Percentiles rank a stretch among this genome's conserved stretches.
phyloP scores from a whole-genome alignment of 2,329 filamentous ascomycete species.

The Xylaria digitata region DNA sequence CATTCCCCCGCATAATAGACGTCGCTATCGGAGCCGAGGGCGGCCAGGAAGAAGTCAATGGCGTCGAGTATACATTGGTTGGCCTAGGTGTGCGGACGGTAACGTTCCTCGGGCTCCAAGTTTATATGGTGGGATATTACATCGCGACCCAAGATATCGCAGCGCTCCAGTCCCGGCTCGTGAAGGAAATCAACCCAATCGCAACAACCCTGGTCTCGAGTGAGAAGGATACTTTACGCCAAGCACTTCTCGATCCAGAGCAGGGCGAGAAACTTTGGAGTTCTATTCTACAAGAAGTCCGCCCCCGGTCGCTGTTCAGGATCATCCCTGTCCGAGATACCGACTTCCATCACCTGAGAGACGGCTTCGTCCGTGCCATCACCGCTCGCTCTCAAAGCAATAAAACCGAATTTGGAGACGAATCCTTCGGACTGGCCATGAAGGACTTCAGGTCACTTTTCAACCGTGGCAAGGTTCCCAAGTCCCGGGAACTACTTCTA shows the following conservation, averaged over 20 bases:
- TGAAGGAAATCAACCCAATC: conserved; percentile 78
- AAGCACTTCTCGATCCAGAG: conserved; percentile 74
- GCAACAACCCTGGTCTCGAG: conserved; percentile 85
- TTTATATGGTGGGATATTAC: conserved; percentile 95
- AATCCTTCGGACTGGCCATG: conserved; percentile 80
- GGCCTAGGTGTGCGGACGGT: conserved; percentile 90
- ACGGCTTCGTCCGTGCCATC: conserved; percentile 89
- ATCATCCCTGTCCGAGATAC: conserved; percentile 93
- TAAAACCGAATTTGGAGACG: conserved; percentile 70
- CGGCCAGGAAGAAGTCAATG: conserved; percentile 50
- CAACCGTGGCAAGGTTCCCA: conserved; percentile 81
- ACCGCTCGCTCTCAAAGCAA: conserved; percentile 74
- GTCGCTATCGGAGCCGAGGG: conserved; percentile 57
- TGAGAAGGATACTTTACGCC: conserved; percentile 80
- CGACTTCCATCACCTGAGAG: conserved; percentile 90
- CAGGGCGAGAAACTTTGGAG: conserved; percentile 81
- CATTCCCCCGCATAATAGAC: conserved; percentile 78
- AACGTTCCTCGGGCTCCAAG: conserved; percentile 88
- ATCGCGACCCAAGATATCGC: conserved; percentile 85
- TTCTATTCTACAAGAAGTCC: conserved; percentile 71
- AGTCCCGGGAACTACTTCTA: conserved; percentile 81
- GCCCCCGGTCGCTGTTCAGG: conserved; percentile 81
- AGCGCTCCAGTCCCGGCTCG: conserved; percentile 79
- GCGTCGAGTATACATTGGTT: conserved; percentile 83
- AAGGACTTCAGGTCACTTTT: conserved; percentile 85